Base-by-base conservation (phyloP, 768 basidiomycete species). In the Hysterangium stoloniferum region DNA sequence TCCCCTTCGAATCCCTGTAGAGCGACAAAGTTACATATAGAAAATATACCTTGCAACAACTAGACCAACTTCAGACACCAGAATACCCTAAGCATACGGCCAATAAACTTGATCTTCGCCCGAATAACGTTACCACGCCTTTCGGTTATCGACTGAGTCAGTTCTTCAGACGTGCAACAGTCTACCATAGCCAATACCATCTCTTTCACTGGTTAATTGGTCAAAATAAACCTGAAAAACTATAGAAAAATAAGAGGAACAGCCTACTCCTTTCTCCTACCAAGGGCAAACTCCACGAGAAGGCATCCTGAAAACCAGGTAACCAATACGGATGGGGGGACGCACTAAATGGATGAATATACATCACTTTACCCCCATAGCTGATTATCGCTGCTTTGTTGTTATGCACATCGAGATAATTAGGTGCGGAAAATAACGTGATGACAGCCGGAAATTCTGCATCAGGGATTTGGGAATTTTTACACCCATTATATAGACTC, bases 271-370 rank as follows among this genome's bases (percentile, higher is more conserved):
- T 98, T 67, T 94, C 88, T 56, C 94, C 96, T 6, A 99, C 96
- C 61, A 98, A 98, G 1, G 96, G 96, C 53, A 99, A 67, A 72
- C 86, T 89, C 96, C 96, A 99, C 0, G 96, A 96, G 64, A 99
- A 99, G 20, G 94, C 94, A 59, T 98, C 95, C 94, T 98, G 97
- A 62, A 99, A 99, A 67, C 98, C 98, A 4, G 96, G 96, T 47
- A 99, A 71, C 95, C 95, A 98, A 64, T 97, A 98, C 6, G 79
- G 79, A 55, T 96, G 94, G 11, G 94, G 93, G 1, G 86, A 87
- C 65, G 87, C 92, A 68, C 96, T 96, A 72, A 96, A 98, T 63
- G 97, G 95, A 37, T 93, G 80, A 59, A 97, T 97, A 67, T 96
- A 97, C 83, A 97, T 88, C 48, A 95, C 93, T 62, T 99, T 99